Conservation (phyloP, 164 flowering plant species). For the Protea cynaroides region DNA sequence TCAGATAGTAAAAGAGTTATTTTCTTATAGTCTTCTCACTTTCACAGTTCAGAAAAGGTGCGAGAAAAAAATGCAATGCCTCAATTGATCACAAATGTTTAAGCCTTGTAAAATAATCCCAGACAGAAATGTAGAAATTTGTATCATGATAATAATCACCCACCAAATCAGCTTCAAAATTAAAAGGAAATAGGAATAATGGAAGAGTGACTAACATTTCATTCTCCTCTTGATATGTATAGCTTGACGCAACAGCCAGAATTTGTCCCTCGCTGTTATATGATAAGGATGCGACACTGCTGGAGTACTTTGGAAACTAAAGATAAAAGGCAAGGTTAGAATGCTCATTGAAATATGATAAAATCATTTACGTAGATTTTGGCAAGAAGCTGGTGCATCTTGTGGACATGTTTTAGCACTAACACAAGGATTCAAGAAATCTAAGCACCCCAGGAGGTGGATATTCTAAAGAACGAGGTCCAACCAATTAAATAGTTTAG, state of each 20-base stretch:
- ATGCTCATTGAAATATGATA: not conserved
- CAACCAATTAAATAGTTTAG: not conserved
- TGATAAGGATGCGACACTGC: constrained; percentile 70
- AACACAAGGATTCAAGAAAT: not conserved
- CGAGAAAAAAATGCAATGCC: not conserved
- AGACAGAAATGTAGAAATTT: not conserved
- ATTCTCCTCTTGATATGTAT: constrained; percentile 63
- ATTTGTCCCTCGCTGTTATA: constrained; percentile 60
- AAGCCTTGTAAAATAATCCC: not conserved
- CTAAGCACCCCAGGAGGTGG: not conserved
- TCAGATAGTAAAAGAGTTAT: no score
- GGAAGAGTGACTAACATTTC: constrained; percentile 46
- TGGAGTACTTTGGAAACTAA: constrained; percentile 44
- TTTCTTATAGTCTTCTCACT: no score
- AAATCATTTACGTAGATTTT: not conserved
- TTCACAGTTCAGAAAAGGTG: not conserved
- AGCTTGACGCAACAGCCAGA: constrained; percentile 81
- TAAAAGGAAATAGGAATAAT: constrained; percentile 3
- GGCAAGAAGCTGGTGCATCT: no score
- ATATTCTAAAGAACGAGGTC: not conserved
- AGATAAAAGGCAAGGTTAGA: constrained; percentile 7
- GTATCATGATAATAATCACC: not conserved
- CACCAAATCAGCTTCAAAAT: not conserved
- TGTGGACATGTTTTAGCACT: not conserved
- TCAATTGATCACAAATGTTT: not conserved